Base-by-base conservation (phyloP, 2,329 filamentous ascomycete genomes). In the Plectosphaerella sp. region DNA sequence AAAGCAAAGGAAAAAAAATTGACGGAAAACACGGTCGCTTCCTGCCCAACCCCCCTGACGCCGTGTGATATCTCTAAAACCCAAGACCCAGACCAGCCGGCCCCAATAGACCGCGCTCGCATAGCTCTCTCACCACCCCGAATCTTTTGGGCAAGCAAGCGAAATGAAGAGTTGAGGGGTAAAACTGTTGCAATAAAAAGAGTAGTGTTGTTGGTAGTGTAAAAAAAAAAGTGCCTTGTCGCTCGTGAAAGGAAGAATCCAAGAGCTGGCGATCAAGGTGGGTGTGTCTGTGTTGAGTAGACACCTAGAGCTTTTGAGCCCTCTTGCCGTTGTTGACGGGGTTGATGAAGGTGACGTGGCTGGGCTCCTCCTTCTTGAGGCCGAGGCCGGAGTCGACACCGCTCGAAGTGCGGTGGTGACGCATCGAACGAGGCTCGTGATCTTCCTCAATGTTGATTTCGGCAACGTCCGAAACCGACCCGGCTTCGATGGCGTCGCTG, bases 361-460 rank as follows among this genome's bases (percentile, higher is more conserved):
- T 82, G 45, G 66, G 62, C 45, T 81, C 78, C 37, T 81, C 76
- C 63, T 80, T 81, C 56, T 77, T 75, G 25, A 82, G 67, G 53
- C 76, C 74, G 52, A 79, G 71, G 10, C 74, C 67, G 2, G 66
- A 50, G 24, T 71, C 71, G 41, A 62, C 57, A n/a, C 58, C 61
- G 37, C 61, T 61, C 16, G 66, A 59, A 12, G 67, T 71, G 24
- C 74, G 63, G 54, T 70, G 69, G 51, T 72, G 74, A 36, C 75
- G 70, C 15, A 79, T 63, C n/a, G 69, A 61, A 25, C 74, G 70
- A 22, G 73, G 58, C 37, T 79, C 73, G 54, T 77, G 71, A 43
- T 82, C 80, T 52, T 84, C 80, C 46, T 84, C 82, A 18, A 84
- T 72, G 25, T 77, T 78, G 52, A 86, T 83, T 60, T 86, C 83